These are phyloP conservation scores for Podila verticillata DNA, from an alignment of 192 early-diverging fungal species.

Conservation along the genomic window DNA sequence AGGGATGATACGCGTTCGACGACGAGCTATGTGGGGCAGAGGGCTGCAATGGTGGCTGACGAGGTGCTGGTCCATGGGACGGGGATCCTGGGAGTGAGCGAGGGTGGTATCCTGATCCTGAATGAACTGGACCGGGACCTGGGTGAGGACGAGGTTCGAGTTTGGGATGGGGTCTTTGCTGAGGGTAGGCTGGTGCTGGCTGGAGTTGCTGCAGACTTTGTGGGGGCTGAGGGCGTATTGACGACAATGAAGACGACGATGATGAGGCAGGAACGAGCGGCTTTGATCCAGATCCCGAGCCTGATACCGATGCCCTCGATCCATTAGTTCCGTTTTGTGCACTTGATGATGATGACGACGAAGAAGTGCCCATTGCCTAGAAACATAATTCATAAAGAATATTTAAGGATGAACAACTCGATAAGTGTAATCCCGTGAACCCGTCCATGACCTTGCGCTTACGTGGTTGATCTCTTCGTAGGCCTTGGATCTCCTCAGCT, in stretches of 20 bases:
- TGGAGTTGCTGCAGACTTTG: neutral
- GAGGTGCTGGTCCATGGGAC: neutral
- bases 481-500: conserved; percentile 43
- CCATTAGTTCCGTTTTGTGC: neutral
- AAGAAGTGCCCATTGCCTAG: conserved; percentile 8
- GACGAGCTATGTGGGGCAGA: neutral
- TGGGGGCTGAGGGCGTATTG: neutral
- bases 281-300: conserved; percentile 1
- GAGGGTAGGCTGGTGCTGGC: neutral
- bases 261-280: neutral
- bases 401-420: neutral
- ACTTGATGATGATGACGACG: neutral
- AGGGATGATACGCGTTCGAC: neutral
- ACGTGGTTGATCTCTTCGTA: conserved; percentile 43
- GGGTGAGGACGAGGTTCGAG: conserved; percentile 3
- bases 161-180: neutral
- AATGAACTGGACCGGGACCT: neutral
- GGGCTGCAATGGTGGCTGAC: neutral
- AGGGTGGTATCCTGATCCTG: neutral
- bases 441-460: neutral
- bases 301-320: neutral
- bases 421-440: neutral
- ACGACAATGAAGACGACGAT: neutral
- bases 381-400: neutral
- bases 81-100: neutral